Percentiles rank a stretch among this genome's conserved stretches.
Evolutionary conservation across 2,329 filamentous ascomycete genomes (phyloP).

Genomic region (Neofusicoccum sp.): DNA sequence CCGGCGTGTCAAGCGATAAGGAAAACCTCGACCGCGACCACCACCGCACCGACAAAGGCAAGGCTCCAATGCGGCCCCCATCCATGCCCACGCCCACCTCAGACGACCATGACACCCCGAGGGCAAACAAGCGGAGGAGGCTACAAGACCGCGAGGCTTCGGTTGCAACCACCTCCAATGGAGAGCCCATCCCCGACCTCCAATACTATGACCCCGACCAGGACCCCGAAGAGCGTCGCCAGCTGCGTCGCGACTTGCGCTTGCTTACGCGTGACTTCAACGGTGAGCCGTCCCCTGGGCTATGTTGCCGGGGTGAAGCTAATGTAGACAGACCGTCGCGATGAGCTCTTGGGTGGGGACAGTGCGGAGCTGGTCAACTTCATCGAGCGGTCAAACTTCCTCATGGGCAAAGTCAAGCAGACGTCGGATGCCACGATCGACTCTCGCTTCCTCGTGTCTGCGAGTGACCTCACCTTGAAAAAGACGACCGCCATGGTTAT

Average conservation of each 20-base stretch:
- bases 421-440: slow-evolving; percentile 90
- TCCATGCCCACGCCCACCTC: slow-evolving; percentile 43
- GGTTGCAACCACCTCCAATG: slow-evolving; percentile 6
- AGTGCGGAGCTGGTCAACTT: slow-evolving; percentile 67
- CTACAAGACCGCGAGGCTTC: slow-evolving; percentile 38
- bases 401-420: slow-evolving; percentile 74
- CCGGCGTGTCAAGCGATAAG: slow-evolving; percentile 45
- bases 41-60: slow-evolving; percentile 45
- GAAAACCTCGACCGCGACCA: slow-evolving; percentile 43
- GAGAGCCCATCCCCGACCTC: slow-evolving; percentile 18
- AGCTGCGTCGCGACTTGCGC: slow-evolving; percentile 69
- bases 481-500: slow-evolving; percentile 74
- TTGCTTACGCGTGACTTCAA: slow-evolving; percentile 65
- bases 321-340: slow-evolving; percentile 63
- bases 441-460: slow-evolving; percentile 78
- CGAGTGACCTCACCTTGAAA: slow-evolving; percentile 78
- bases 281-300: slow-evolving; percentile 44
- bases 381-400: slow-evolving; percentile 66
- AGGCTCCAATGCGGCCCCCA: slow-evolving; percentile 30
- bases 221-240: slow-evolving; percentile 70
- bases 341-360: slow-evolving; percentile 69
- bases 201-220: slow-evolving; percentile 80
- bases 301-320: slow-evolving; percentile 10
- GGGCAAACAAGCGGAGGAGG: slow-evolving; percentile 49
- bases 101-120: slow-evolving; percentile 31